Evolutionary conservation across 306 rosid species (phyloP).

Genomic region (Biancaea sappan): DNA sequence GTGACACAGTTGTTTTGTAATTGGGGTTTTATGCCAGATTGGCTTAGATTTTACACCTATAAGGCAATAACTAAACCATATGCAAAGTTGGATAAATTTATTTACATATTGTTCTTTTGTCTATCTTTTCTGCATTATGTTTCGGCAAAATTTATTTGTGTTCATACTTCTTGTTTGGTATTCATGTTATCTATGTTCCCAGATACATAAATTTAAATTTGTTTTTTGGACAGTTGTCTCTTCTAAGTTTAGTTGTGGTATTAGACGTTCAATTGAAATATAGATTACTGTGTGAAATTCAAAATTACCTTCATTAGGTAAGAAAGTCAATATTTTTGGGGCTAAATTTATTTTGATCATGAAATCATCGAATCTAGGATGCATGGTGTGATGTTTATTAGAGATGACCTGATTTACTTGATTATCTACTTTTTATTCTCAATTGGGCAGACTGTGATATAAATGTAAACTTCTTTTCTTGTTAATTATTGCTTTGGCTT

Average conservation of each 20-base stretch:
- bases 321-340: background rate
- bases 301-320: background rate
- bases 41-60: background rate
- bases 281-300: background rate
- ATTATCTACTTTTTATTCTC: background rate
- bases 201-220: background rate
- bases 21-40: background rate
- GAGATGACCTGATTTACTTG: background rate
- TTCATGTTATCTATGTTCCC: background rate
- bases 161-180: background rate
- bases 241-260: background rate
- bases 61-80: background rate
- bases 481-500: background rate
- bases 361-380: constrained; percentile 6
- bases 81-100: constrained; percentile 4
- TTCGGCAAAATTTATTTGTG: background rate
- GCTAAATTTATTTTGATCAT: background rate
- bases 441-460: background rate
- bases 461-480: background rate
- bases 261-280: background rate
- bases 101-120: background rate
- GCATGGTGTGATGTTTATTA: constrained; percentile 21
- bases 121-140: background rate
- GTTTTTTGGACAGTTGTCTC: background rate
- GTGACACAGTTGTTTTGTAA: background rate